Evolutionary conservation across 768 basidiomycete species (phyloP).

Genomic region (Amanita exitialis): DNA sequence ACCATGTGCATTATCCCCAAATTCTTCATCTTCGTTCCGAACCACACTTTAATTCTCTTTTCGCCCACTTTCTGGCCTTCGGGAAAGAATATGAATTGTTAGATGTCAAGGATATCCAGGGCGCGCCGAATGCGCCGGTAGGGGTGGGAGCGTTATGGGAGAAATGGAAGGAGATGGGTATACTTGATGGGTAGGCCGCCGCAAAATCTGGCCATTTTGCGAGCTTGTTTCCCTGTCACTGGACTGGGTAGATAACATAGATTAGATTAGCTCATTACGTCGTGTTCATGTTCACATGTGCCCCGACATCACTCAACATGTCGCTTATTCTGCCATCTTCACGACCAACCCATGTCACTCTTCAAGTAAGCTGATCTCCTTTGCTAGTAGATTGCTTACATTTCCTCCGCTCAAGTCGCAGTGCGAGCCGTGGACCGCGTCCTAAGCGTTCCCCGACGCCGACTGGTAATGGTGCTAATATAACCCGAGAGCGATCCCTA

Average conservation of each 20-base stretch:
- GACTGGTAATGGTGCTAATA: conserved; percentile 14
- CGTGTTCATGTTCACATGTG: not conserved
- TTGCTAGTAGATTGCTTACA: not conserved
- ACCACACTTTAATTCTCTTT: conserved; percentile 93
- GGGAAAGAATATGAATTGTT: conserved; percentile 91
- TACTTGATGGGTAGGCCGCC: conserved; percentile 37
- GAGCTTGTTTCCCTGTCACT: not conserved
- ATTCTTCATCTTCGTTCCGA: conserved; percentile 93
- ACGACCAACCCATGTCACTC: conserved; percentile 2
- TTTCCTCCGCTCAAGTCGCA: conserved; percentile 8
- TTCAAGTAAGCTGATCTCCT: conserved; percentile 4
- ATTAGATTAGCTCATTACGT: not conserved
- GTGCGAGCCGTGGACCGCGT: conserved; percentile 14
- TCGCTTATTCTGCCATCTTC: not conserved
- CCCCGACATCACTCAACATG: not conserved
- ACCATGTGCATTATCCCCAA: conserved; percentile 88
- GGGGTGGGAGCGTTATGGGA: conserved; percentile 80
- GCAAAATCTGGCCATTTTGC: not conserved
- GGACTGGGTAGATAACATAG: not conserved
- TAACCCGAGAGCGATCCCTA: conserved; percentile 15
- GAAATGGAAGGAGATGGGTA: conserved; percentile 86
- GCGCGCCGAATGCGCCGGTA: conserved; percentile 47
- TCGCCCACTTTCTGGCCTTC: conserved; percentile 96
- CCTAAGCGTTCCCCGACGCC: conserved; percentile 27
- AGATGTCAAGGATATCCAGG: conserved; percentile 84